Conservation (phyloP, 2,329 filamentous ascomycete genomes). For the Neofusicoccum umdonicola region DNA sequence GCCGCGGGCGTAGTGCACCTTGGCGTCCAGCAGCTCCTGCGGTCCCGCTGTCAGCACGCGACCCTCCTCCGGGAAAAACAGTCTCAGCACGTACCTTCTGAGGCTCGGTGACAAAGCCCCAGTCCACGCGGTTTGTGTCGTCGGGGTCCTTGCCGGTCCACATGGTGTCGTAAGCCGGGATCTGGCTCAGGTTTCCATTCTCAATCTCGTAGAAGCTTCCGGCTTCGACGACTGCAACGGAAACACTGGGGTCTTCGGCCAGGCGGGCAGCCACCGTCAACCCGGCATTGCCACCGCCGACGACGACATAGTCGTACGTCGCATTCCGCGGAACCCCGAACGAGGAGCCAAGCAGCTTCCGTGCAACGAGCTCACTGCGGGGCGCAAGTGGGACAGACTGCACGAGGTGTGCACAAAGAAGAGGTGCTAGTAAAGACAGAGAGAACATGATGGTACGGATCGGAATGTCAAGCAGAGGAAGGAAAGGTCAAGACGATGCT, state of each 20-base stretch:
- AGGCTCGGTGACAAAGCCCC: conserved; percentile 24
- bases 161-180: conserved; percentile 22
- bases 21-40: background rate
- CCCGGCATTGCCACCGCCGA: conserved; percentile 16
- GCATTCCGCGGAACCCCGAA: too few species aligned
- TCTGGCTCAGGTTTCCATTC: conserved; percentile 25
- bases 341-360: too few species aligned
- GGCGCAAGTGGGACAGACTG: too few species aligned
- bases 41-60: too few species aligned
- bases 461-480: too few species aligned
- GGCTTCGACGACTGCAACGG: conserved; percentile 16
- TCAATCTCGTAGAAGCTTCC: conserved; percentile 22
- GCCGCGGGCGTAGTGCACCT: conserved; percentile 27
- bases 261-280: conserved; percentile 2
- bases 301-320: conserved; percentile 18
- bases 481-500: too few species aligned
- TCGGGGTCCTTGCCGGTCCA: conserved; percentile 19
- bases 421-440: too few species aligned
- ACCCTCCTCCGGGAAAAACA: background rate
- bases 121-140: conserved; percentile 27
- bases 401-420: too few species aligned
- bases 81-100: conserved; percentile 19
- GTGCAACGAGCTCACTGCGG: too few species aligned
- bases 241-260: background rate
- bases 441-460: too few species aligned